Conservation (phyloP, 1,284 basidiomycete species). For the Ceratobasidium sp. region DNA sequence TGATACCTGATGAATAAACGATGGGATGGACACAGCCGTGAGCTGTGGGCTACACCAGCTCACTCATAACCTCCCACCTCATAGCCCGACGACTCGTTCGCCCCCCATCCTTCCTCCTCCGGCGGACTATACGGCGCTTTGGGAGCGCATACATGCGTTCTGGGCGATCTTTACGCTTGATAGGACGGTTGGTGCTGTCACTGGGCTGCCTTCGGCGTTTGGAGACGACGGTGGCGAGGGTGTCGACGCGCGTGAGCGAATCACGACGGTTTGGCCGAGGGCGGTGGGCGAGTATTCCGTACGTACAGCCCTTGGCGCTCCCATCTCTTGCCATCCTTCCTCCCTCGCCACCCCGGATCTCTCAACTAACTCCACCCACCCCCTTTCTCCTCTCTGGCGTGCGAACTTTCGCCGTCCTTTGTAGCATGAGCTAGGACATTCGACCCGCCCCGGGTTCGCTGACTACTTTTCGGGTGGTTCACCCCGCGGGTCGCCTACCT, state of each 20-base stretch:
- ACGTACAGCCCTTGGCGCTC: background rate
- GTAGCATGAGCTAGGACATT: no score
- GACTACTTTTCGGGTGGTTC: constrained; percentile 17
- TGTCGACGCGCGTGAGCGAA: constrained; percentile 21
- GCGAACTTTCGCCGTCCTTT: no score
- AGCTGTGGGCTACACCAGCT: constrained; percentile 28
- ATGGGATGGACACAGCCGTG: constrained; percentile 16
- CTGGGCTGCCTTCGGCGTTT: constrained; percentile 22
- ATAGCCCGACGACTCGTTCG: constrained; percentile 14
- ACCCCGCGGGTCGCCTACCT: background rate
- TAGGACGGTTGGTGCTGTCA: constrained; percentile 2
- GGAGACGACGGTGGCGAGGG: constrained; percentile 15
- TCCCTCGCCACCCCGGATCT: no score
- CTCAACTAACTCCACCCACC: no score
- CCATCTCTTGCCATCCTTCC: no score
- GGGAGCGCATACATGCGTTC: constrained; percentile 39
- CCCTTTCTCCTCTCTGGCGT: no score
- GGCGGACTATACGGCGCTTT: constrained; percentile 12
- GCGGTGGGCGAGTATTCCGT: constrained; percentile 19
- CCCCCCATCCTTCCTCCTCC: constrained; percentile 6
- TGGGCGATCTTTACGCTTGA: constrained; percentile 20
- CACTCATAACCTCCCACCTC: constrained; percentile 5
- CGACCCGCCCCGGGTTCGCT: no score
- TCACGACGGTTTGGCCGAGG: constrained; percentile 18
- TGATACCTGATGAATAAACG: background rate